phyloP scores from a whole-genome alignment of 805 yeast species.

The Candida caryicola region DNA sequence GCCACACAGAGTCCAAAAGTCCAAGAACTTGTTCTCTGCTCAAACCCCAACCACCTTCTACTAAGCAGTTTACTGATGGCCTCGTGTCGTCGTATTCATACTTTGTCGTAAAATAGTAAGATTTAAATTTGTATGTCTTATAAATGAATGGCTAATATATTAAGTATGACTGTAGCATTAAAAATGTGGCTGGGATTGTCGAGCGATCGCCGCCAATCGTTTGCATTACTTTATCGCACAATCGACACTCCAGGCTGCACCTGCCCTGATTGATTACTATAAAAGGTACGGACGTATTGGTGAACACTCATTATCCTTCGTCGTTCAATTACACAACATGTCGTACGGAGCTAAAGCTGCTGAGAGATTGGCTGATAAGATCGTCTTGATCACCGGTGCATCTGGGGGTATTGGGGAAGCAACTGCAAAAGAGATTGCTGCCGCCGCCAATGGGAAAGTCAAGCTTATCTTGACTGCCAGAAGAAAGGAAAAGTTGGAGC shows the following conservation, averaged over 20 bases:
- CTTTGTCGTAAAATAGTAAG: neutral
- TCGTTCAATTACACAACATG: too few species aligned
- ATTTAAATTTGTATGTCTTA: conserved; percentile 6
- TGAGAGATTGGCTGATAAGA: conserved; percentile 75
- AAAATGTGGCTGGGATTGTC: neutral
- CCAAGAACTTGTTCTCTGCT: conserved; percentile 83
- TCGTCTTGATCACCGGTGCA: conserved; percentile 90
- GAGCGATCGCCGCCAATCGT: too few species aligned
- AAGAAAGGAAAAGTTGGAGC: conserved; percentile 59
- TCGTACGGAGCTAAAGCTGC: conserved; percentile 74
- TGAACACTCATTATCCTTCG: too few species aligned
- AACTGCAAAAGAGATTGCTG: conserved; percentile 84
- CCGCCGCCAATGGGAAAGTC: conserved; percentile 65
- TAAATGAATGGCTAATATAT: conserved; percentile 9
- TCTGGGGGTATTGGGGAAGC: conserved; percentile 94
- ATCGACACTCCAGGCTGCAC: too few species aligned
- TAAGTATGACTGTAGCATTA: neutral
- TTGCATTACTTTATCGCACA: too few species aligned
- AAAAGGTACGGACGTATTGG: too few species aligned
- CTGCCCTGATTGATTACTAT: too few species aligned
- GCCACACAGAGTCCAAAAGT: conserved; percentile 97
- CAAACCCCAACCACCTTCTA: conserved; percentile 97
- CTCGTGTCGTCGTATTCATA: neutral
- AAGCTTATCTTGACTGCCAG: conserved; percentile 77
- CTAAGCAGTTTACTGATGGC: conserved; percentile 44